Conservation (phyloP, 177 flowering plant genomes). For the Vitis hybrid region DNA sequence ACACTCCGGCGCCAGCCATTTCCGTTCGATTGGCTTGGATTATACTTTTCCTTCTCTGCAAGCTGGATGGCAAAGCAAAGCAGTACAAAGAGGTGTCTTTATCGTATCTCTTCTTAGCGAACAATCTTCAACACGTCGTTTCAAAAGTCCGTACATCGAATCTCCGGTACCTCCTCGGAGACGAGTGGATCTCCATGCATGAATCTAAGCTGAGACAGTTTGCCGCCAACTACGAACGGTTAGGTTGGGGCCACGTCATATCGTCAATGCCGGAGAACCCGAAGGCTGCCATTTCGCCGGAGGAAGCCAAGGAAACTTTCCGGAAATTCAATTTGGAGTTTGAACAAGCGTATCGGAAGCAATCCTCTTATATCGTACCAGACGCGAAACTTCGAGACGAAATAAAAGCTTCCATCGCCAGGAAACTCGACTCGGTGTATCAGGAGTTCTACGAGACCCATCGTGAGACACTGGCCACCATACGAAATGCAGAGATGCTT, state of each 20-base stretch:
- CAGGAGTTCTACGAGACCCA: constrained; percentile 32
- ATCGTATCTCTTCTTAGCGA: constrained; percentile 51
- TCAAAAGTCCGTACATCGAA: constrained; percentile 38
- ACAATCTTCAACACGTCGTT: constrained; percentile 53
- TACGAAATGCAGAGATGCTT: constrained; percentile 9
- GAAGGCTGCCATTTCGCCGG: constrained; percentile 19
- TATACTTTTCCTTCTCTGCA: constrained; percentile 45
- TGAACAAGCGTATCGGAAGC: constrained; percentile 36
- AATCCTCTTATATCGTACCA: constrained; percentile 31
- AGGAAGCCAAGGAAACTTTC: constrained; percentile 32
- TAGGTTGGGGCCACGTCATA: constrained; percentile 45
- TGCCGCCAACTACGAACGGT: constrained; percentile 40
- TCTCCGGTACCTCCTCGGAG: constrained; percentile 47
- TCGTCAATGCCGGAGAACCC: constrained; percentile 31
- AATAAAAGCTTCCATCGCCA: constrained; percentile 32
- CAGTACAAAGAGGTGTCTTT: constrained; percentile 42
- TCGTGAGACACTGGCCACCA: constrained; percentile 8
- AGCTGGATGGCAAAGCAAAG: constrained; percentile 49
- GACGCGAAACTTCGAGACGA: constrained; percentile 47
- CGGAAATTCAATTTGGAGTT: constrained; percentile 37
- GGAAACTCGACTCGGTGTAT: constrained; percentile 35
- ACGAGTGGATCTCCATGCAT: constrained; percentile 44
- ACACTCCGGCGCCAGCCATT: constrained; percentile 28
- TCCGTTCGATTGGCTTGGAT: constrained; percentile 49
- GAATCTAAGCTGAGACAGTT: constrained; percentile 37